Evolutionary conservation across 495 filamentous ascomycete species (phyloP), one percentile per base, ranked within the genome.

Genomic region (Aspergillus heteromorphus): DNA sequence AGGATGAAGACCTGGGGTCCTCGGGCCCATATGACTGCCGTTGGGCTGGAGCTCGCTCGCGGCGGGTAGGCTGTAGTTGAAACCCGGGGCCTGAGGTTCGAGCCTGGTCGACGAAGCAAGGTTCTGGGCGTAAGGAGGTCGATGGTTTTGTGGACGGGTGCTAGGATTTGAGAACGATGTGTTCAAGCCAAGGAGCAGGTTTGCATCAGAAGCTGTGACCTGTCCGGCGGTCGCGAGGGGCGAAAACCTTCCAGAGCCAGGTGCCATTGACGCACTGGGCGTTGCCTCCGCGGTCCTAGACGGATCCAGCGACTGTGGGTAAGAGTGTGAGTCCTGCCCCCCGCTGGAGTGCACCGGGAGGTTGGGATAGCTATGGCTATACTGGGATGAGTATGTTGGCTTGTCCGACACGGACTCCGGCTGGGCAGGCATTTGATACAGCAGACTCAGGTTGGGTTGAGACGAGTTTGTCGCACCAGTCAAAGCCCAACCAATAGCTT

Each of bases 381-480:
- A 70, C 42, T 71, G 71, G 6, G 69, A 70, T 0, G 69, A 57
- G 36, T 65, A 67, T 18, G 63, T 45, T 0, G 61, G 56, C 25
- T 60, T 68, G 4, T 57, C 52, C 30, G 65, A 7, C 0, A 48
- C n/a, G 0, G 59, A 19, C 19, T 70, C 62, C 0, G 53, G 17
- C 4, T 66, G 68, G 2, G 61, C 55, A 7, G 73, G 72, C 65
- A 73, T 81, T 53, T 87, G 82, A 61, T 87, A 90, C 40, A 90
- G 74, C 40, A 89, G 72, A 45, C 88, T 90, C 3, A 92, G 70
- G 61, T 86, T 91, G 0, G 87, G 84, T 58, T 86, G 89, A 6
- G 88, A 86, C 16, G 88, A 91, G 62, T 91, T 88, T 21, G 86
- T 90, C 13, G 86, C 89, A 42, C 88, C 88, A 2, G 88, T 89